These are phyloP conservation scores for Stachybotrys chartarum DNA, from an alignment of 2,329 filamentous ascomycete genomes.

Conservation along the genomic window DNA sequence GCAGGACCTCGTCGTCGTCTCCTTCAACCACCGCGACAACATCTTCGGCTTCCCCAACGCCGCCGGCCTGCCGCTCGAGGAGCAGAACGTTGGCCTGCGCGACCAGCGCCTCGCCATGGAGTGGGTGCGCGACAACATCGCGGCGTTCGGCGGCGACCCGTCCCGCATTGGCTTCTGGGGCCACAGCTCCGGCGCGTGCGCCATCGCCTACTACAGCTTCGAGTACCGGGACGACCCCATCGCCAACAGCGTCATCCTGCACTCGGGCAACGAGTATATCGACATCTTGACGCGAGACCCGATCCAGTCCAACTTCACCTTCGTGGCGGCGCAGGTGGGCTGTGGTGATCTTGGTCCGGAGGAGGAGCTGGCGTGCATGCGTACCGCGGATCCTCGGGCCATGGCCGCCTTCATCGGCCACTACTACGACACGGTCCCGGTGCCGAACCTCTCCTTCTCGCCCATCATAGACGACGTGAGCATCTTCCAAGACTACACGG, in stretches of 20 bases:
- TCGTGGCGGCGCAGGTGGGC: neutral
- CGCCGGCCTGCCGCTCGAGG: neutral
- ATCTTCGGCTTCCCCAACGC: slow-evolving; percentile 1
- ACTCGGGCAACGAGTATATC: slow-evolving; percentile 21
- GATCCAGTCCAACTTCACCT: neutral
- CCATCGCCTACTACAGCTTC: slow-evolving; percentile 31
- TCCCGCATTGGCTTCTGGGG: slow-evolving; percentile 35
- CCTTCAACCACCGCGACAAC: slow-evolving; percentile 1
- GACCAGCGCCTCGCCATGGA: slow-evolving; percentile 45
- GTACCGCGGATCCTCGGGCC: neutral
- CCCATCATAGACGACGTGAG: neutral
- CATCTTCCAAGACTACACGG: neutral
- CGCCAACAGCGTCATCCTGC: slow-evolving; percentile 27
- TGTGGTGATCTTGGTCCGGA: neutral
- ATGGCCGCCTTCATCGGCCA: neutral
- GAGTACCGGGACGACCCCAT: slow-evolving; percentile 35
- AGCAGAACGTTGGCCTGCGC: slow-evolving; percentile 36
- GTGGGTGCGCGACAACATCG: slow-evolving; percentile 43
- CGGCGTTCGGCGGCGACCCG: slow-evolving; percentile 39
- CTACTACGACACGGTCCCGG: neutral
- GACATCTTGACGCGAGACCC: neutral
- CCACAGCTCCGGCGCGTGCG: slow-evolving; percentile 35
- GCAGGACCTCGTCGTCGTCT: neutral
- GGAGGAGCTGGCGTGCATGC: slow-evolving; percentile 1
- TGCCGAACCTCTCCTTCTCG: neutral